Evolutionary conservation across 2,329 filamentous ascomycete species (phyloP), one percentile per base, ranked within the genome.

Genomic region (Colletotrichum filicis): DNA sequence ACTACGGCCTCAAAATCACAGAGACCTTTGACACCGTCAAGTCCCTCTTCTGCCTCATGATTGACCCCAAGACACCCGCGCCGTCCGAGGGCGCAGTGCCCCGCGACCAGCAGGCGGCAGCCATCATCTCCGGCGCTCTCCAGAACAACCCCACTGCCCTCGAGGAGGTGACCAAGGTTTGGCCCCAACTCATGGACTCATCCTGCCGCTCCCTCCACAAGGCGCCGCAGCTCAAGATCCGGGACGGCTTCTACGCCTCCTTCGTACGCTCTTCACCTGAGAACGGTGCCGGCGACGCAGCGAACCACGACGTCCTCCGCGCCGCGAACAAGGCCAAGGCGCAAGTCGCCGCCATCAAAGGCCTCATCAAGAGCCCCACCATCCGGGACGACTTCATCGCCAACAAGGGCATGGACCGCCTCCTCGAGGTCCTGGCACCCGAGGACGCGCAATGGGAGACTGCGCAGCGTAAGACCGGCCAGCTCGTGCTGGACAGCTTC

Each of bases 101-200:
- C 16, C 82, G 83, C 19, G 86, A 87, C 75, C 85, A 87, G 73
- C 82, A 87, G 76, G 90, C 91, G 3, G 89, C 91, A 2, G 83
- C 87, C 4, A 87, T 90, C 67, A 80, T 93, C 7, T 87, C 88
- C 2, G 87, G 87, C 8, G 84, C 91, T 1, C 77, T 92, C 53
- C 90, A 91, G 76, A 93, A 93, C 82, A 93, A 93, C 80, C 89
- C 89, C 16, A 87, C 87, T 8, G 91, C 91, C 0, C 82, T 93
- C 61, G 81, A 80, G 28, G 85, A 88, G 75, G 82, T 92, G 1
- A 83, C 85, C 75, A 80, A 81, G 30, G 81, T 83, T 14, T 91
- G 90, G 88, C 71, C 82, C 1, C 69, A 68, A 8, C 80, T 89
- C 46, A 82, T 84, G 77, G 76, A 76, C 22, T 79, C 80, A 32